phyloP scores from a whole-genome alignment of 106 monocot species.

The Triglochin maritima region DNA sequence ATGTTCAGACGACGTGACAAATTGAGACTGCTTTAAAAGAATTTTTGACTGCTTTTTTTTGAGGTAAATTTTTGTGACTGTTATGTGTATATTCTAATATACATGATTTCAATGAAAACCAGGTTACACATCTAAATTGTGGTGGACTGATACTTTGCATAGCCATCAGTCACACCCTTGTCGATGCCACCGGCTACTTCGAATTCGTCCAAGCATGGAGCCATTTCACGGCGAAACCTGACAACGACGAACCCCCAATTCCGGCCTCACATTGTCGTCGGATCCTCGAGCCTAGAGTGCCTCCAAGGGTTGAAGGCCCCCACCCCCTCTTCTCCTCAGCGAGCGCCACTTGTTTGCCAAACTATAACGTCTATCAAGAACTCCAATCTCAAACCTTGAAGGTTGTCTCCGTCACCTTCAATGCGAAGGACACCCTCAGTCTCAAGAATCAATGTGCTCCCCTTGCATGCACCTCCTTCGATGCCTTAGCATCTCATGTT shows the following conservation, averaged over 20 bases:
- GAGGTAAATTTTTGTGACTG: too few relatives aligned
- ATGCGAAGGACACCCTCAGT: conserved; percentile 36
- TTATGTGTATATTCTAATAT: too few relatives aligned
- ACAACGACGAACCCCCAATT: conserved; percentile 5
- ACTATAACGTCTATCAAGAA: conserved; percentile 12
- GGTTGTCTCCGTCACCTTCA: conserved; percentile 59
- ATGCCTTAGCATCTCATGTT: conserved; percentile 63
- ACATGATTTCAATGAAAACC: too few relatives aligned
- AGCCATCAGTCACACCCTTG: conserved; percentile 61
- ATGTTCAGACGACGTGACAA: too few relatives aligned
- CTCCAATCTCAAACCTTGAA: conserved; percentile 48
- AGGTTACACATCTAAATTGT: conserved; percentile 65
- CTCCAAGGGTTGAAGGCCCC: conserved; percentile 22
- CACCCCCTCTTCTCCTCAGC: conserved; percentile 40
- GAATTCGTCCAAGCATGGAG: conserved; percentile 85
- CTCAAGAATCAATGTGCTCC: conserved; percentile 57
- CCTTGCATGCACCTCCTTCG: conserved; percentile 90
- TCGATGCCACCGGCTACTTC: conserved; percentile 56
- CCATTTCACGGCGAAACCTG: conserved; percentile 6
- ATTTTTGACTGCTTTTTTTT: too few relatives aligned
- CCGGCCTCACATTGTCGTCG: conserved; percentile 49
- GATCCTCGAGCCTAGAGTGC: conserved; percentile 38
- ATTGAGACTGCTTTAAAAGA: too few relatives aligned
- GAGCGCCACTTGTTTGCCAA: neutral
- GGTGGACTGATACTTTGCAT: conserved; percentile 82